Percentiles rank a stretch among this genome's conserved stretches.
These are phyloP conservation scores for Elongisporangium senticosum DNA, from an alignment of 352 stramenopile genomes.

Conservation along the genomic window DNA sequence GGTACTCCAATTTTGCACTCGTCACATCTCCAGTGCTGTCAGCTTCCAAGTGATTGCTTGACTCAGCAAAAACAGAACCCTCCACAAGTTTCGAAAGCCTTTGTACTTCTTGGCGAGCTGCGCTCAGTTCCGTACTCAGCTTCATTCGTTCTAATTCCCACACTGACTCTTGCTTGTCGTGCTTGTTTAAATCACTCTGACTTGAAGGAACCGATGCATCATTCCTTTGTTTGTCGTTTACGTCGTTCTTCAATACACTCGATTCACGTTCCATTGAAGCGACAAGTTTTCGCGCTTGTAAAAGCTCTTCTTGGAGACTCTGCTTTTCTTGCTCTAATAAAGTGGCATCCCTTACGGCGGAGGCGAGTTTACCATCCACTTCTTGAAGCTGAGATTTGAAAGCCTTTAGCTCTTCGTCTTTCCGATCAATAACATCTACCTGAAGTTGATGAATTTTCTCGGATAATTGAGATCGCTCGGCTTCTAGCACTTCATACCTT, in stretches of 20 bases:
- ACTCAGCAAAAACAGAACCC: not conserved
- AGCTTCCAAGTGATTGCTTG: not conserved
- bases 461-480: not conserved
- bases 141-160: not conserved
- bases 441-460: not conserved
- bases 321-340: not conserved
- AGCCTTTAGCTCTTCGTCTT: conserved; percentile 1
- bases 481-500: not conserved
- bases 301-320: conserved; percentile 13
- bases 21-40: conserved; percentile 22
- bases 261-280: not conserved
- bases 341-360: not conserved
- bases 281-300: not conserved
- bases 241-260: not conserved
- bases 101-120: not conserved
- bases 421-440: not conserved
- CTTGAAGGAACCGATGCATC: not conserved
- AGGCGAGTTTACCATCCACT: not conserved
- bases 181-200: not conserved
- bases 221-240: not conserved
- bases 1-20: conserved; percentile 11
- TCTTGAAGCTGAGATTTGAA: not conserved
- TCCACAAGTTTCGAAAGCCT: not conserved
- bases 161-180: not conserved
- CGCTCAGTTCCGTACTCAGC: not conserved